Conservation (phyloP, 805 yeast species). For the Spathaspora arborariae region DNA sequence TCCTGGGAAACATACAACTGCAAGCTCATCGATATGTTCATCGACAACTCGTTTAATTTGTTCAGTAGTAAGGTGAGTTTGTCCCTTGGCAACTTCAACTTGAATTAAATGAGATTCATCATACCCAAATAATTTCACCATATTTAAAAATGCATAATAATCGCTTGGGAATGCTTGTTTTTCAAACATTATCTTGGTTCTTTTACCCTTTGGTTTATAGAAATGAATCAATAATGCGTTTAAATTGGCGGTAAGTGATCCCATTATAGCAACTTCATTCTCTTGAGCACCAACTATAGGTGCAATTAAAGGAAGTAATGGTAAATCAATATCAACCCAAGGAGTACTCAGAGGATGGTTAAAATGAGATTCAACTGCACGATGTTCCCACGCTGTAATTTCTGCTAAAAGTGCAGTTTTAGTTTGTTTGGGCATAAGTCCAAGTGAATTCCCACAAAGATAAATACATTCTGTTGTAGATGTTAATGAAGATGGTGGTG, state of each 20-base stretch:
- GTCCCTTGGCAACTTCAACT: constrained; percentile 56
- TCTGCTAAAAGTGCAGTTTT: constrained; percentile 57
- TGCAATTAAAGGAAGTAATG: constrained; percentile 65
- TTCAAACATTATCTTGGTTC: constrained; percentile 76
- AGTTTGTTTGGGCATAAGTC: constrained; percentile 75
- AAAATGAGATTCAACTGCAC: constrained; percentile 86
- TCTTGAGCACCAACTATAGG: constrained; percentile 71
- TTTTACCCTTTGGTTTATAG: constrained; percentile 58
- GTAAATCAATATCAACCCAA: constrained; percentile 86
- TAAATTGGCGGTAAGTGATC: constrained; percentile 77
- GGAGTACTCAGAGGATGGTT: constrained; percentile 57
- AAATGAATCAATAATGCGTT: constrained; percentile 72
- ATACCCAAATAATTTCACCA: constrained; percentile 58
- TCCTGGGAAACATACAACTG: constrained; percentile 79
- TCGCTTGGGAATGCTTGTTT: constrained; percentile 91
- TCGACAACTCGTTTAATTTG: constrained; percentile 58
- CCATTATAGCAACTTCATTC: constrained; percentile 85
- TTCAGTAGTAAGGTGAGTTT: constrained; percentile 54
- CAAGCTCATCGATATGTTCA: constrained; percentile 55
- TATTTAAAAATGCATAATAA: constrained; percentile 77
- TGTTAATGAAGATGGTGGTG: constrained; percentile 6
- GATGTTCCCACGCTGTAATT: constrained; percentile 72
- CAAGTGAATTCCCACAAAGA: constrained; percentile 92
- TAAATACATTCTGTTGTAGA: constrained; percentile 42
- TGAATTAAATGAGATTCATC: constrained; percentile 58